Percentiles rank a stretch among this genome's conserved stretches.
phyloP scores from a whole-genome alignment of 2,329 filamentous ascomycete species.

The Xylaria hypoxylon region DNA sequence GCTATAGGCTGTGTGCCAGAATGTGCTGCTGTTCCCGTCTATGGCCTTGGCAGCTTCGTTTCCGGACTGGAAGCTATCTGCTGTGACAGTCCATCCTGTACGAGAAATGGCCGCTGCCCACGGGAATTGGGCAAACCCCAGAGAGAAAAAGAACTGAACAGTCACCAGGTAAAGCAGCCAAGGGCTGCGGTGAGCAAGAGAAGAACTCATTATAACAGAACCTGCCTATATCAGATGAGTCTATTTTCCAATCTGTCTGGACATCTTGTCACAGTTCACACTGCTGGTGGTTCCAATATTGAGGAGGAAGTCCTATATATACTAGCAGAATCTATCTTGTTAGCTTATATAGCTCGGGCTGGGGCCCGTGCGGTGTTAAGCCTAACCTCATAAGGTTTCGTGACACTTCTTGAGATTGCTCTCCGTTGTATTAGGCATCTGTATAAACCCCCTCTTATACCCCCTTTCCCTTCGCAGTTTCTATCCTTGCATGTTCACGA shows the following conservation, averaged over 20 bases:
- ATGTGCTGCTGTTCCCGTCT: slow-evolving; percentile 47
- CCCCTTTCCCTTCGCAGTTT: not conserved
- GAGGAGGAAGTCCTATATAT: too few relatives aligned
- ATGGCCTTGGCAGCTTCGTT: slow-evolving; percentile 48
- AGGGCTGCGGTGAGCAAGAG: slow-evolving; percentile 6
- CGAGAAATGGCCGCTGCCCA: slow-evolving; percentile 42
- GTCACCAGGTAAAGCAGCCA: slow-evolving; percentile 29
- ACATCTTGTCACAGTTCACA: too few relatives aligned
- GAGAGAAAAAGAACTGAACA: slow-evolving; percentile 32
- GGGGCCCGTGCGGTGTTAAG: too few relatives aligned
- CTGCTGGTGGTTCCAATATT: too few relatives aligned
- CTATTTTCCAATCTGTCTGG: not conserved
- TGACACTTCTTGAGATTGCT: too few relatives aligned
- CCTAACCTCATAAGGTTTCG: too few relatives aligned
- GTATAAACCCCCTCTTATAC: not conserved
- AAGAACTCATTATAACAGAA: slow-evolving; percentile 8
- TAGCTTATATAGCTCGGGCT: too few relatives aligned
- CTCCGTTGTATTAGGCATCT: slow-evolving; percentile 22
- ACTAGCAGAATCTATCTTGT: too few relatives aligned
- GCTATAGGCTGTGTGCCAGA: slow-evolving; percentile 48
- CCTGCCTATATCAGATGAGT: not conserved
- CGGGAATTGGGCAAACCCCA: slow-evolving; percentile 38
- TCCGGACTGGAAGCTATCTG: slow-evolving; percentile 47
- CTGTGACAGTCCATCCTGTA: slow-evolving; percentile 47
- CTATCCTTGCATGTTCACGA: slow-evolving; percentile 4